phyloP scores from a whole-genome alignment of 148 eudicot species.

The Salicornia ramosissima region DNA sequence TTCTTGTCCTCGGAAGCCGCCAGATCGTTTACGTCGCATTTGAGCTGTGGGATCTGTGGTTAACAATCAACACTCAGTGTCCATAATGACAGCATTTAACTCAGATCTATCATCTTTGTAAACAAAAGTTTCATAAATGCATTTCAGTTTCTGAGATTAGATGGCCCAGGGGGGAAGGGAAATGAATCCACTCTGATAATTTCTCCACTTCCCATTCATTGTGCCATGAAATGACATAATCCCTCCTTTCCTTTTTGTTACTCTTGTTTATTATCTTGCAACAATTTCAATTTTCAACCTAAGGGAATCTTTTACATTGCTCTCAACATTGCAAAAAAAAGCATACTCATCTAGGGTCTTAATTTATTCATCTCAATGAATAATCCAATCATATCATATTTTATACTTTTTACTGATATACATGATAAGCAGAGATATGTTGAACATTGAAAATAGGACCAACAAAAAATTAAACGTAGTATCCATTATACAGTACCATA shows the following conservation, averaged over 20 bases:
- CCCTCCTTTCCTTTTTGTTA: neutral
- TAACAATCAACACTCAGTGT: slow-evolving; percentile 1
- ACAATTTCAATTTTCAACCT: too few relatives aligned
- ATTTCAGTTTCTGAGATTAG: neutral
- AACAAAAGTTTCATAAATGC: neutral
- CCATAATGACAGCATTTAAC: neutral
- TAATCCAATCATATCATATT: too few relatives aligned
- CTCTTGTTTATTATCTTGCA: too few relatives aligned
- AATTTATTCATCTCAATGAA: too few relatives aligned
- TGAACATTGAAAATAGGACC: too few relatives aligned
- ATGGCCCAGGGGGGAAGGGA: neutral
- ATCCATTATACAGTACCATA: too few relatives aligned
- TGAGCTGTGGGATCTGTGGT: slow-evolving; percentile 56
- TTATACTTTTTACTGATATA: too few relatives aligned
- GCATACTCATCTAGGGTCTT: too few relatives aligned
- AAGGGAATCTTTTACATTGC: too few relatives aligned
- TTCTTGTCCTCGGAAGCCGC: slow-evolving; percentile 79
- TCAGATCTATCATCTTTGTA: neutral
- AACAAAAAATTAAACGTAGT: too few relatives aligned
- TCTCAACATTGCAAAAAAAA: too few relatives aligned
- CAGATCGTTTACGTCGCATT: slow-evolving; percentile 49
- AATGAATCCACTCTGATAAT: neutral
- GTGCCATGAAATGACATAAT: neutral
- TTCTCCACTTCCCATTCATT: neutral
- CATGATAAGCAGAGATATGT: too few relatives aligned